Evolutionary conservation across 176 grass and related monocot genomes (phyloP).

Genomic region (Phragmites australis): DNA sequence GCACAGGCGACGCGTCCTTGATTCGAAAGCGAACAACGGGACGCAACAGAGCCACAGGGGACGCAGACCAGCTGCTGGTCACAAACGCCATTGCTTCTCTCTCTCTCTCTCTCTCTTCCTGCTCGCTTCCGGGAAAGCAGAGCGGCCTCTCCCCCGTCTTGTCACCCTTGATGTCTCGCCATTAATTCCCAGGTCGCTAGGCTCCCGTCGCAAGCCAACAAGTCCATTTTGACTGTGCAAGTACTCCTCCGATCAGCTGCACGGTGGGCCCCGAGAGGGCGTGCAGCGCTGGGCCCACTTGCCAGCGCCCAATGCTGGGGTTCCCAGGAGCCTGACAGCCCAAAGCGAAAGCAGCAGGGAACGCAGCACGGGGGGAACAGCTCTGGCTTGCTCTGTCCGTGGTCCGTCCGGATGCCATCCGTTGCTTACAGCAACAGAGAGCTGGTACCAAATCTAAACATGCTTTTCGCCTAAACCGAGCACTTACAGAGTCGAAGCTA

Average conservation of each 20-base stretch:
- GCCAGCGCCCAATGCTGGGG: not conserved
- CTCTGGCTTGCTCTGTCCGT: not conserved
- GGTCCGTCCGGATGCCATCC: not conserved
- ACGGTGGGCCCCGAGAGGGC: not conserved
- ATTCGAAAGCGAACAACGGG: slow-evolving; percentile 1
- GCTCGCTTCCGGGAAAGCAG: slow-evolving; percentile 30
- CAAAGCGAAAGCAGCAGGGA: not conserved
- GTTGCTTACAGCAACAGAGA: not conserved
- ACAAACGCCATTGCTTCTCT: not conserved
- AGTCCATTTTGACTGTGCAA: not conserved
- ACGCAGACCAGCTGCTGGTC: not conserved
- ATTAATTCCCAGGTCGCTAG: not conserved
- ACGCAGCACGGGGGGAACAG: not conserved
- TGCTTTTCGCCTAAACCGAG: not conserved
- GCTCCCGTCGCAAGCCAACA: slow-evolving; percentile 14
- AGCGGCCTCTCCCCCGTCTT: slow-evolving; percentile 33
- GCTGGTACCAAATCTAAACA: not conserved
- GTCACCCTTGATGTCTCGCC: slow-evolving; percentile 14
- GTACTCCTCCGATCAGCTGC: not conserved
- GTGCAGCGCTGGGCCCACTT: no score
- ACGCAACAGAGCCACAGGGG: not conserved
- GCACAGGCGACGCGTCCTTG: slow-evolving; percentile 11
- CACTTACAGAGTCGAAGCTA: no score
- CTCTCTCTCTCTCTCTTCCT: not conserved
- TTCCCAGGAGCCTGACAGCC: not conserved